Base-by-base conservation (phyloP, 345 rosid genomes). In the Eucalyptus urophylla region DNA sequence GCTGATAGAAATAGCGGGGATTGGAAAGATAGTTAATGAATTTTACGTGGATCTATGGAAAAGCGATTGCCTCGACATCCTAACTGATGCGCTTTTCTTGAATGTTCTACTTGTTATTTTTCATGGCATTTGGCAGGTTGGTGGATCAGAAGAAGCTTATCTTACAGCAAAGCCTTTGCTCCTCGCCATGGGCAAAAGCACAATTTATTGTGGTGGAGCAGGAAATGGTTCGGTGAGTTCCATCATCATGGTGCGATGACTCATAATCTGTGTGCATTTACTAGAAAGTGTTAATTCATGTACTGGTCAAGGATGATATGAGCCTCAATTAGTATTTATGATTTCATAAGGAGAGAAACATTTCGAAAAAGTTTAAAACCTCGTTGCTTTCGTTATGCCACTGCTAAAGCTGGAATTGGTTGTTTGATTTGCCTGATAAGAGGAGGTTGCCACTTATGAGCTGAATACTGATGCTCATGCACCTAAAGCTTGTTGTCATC, bases 221-320 rank as follows among this genome's bases (percentile, higher is more conserved):
- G 99, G 99, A 94, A 97, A 94, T 90, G 99, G 99, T 83, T 94
- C 99, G 33, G 99, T 97, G 95, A 93, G 98, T 91, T 92, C 88
- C 65, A 83, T 90, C 43, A 29, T 90, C 19, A 53, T 40, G 43
- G 58, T 88, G 80, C 27, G 5, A 67, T 65, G 17, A 49, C 56
- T 49, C 40, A 86, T 86, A 24, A 86, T 86, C 40, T 86, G 87
- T n/a, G 51, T 11, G 27, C 7, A 1, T 86, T 15, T 49, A 29
- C 53, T 49, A 33, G 40, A 86, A 72, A 72, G 27, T 37, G 45
- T 72, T 72, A 72, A 37, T 76, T 76, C 83, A 37, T 37, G 47
- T 40, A 37, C 27, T 37, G 3, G 45, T 76, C 47, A 37, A 37
- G 27, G 27, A 76, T 37, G 83, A 40, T 76, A 11, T 11, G 45